Evolutionary conservation across 768 basidiomycete genomes (phyloP).

Genomic region (Saitozyma sp.): DNA sequence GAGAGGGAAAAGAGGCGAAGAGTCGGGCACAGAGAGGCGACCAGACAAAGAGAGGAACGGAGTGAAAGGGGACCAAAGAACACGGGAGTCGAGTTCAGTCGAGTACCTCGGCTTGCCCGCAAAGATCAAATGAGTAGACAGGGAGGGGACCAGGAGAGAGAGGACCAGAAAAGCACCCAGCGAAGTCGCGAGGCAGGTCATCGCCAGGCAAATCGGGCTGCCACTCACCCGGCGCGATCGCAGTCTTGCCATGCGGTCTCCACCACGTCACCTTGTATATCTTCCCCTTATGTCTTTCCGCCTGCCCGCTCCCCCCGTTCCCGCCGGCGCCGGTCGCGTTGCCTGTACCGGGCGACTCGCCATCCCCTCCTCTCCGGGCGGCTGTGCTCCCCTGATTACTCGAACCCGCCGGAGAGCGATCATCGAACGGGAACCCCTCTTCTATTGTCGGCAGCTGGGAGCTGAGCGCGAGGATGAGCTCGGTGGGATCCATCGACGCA

Average conservation of each 20-base stretch:
- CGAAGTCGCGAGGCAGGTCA: too few species aligned
- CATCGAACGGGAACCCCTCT: not conserved
- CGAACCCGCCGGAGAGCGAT: not conserved
- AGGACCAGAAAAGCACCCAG: too few species aligned
- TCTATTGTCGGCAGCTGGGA: conserved; percentile 15
- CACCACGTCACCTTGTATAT: conserved; percentile 22
- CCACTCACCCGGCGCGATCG: conserved; percentile 20
- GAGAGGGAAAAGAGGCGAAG: not conserved
- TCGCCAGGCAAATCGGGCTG: too few species aligned
- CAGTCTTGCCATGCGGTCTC: conserved; percentile 37
- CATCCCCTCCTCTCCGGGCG: too few species aligned
- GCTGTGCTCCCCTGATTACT: too few species aligned
- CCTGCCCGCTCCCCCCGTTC: too few species aligned
- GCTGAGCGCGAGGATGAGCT: conserved; percentile 16
- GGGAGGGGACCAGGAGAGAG: not conserved
- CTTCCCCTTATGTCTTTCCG: not conserved
- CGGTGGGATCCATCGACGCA: conserved; percentile 12
- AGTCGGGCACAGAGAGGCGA: not conserved
- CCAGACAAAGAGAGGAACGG: not conserved
- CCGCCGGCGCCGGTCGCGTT: too few species aligned
- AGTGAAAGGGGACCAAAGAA: too few species aligned
- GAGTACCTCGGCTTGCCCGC: too few species aligned
- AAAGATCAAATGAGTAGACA: too few species aligned
- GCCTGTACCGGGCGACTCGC: too few species aligned
- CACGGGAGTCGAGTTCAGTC: too few species aligned